A percentile compares a stretch with the other conserved stretches of the same genome.
phyloP scores from a whole-genome alignment of 1,284 basidiomycete genomes.

The Trametes pubescens region DNA sequence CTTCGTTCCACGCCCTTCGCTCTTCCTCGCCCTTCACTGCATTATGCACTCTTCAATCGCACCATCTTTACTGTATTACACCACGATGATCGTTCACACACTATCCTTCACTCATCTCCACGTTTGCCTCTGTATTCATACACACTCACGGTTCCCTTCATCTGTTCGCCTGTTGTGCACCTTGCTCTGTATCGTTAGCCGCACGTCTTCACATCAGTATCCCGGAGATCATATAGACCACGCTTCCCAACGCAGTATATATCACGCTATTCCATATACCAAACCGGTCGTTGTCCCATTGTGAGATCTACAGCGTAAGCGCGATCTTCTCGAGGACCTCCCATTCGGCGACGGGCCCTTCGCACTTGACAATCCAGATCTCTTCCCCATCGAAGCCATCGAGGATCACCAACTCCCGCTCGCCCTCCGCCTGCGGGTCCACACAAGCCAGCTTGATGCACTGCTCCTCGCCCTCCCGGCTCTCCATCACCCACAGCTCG shows the following conservation, averaged over 20 bases:
- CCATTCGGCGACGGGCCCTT: conserved; percentile 71
- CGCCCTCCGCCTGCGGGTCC: conserved; percentile 21
- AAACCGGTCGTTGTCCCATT: background rate
- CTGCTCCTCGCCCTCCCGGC: conserved; percentile 42
- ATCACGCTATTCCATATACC: too few species aligned
- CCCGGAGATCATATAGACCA: conserved; percentile 13
- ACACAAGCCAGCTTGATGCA: conserved; percentile 36
- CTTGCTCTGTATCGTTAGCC: conserved; percentile 24
- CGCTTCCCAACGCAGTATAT: background rate
- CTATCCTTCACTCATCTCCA: background rate
- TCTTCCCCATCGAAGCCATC: conserved; percentile 58
- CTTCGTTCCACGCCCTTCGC: background rate
- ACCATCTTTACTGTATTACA: background rate
- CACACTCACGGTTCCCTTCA: background rate
- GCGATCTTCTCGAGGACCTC: conserved; percentile 53
- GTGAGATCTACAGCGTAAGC: conserved; percentile 13
- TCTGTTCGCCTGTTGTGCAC: conserved; percentile 5
- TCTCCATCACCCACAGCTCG: conserved; percentile 43
- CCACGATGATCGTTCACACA: conserved; percentile 9
- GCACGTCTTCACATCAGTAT: conserved; percentile 10
- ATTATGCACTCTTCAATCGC: background rate
- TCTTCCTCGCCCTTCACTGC: background rate
- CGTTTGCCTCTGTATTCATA: conserved; percentile 14
- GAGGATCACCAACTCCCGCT: conserved; percentile 42
- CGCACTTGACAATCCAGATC: conserved; percentile 69